These are phyloP conservation scores for Darksidea phi DNA, from an alignment of 495 filamentous ascomycete genomes.

Conservation along the genomic window DNA sequence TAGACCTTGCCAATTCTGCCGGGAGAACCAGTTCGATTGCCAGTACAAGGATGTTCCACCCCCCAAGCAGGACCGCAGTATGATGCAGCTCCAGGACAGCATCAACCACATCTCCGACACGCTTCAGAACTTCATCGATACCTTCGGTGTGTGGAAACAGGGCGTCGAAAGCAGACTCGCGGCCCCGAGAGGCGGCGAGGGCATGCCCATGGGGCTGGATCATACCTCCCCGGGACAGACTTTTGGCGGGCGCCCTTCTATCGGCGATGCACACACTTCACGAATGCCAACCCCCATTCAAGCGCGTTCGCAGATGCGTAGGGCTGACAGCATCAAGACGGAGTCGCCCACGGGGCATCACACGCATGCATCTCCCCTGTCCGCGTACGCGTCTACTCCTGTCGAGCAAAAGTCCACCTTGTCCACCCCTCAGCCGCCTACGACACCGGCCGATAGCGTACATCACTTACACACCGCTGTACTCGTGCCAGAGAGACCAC, in stretches of 20 bases:
- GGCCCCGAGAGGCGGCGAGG: neutral
- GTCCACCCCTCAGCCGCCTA: conserved; percentile 7
- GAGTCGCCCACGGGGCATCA: conserved; percentile 19
- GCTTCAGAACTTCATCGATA: conserved; percentile 12
- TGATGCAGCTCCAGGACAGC: conserved; percentile 39
- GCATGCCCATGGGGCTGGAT: neutral
- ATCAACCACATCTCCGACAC: conserved; percentile 29
- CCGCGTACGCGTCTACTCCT: conserved; percentile 17
- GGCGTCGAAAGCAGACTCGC: conserved; percentile 20
- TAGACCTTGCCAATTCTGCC: conserved; percentile 47
- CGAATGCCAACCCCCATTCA: conserved; percentile 29
- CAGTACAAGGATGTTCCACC: conserved; percentile 65
- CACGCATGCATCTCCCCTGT: conserved; percentile 9
- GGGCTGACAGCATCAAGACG: conserved; percentile 24
- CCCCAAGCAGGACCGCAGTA: conserved; percentile 56
- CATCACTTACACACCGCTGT: too few relatives aligned
- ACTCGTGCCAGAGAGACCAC: conserved; percentile 50
- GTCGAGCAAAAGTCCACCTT: conserved; percentile 17
- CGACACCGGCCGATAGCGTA: conserved; percentile 32
- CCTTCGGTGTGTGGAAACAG: conserved; percentile 19
- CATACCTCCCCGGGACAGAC: conserved; percentile 22
- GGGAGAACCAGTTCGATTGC: conserved; percentile 58
- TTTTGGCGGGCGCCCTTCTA: conserved; percentile 5
- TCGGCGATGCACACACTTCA: conserved; percentile 18
- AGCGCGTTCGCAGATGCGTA: conserved; percentile 8